Conservation (phyloP, 768 basidiomycete species). For the Leccinellum luteum region DNA sequence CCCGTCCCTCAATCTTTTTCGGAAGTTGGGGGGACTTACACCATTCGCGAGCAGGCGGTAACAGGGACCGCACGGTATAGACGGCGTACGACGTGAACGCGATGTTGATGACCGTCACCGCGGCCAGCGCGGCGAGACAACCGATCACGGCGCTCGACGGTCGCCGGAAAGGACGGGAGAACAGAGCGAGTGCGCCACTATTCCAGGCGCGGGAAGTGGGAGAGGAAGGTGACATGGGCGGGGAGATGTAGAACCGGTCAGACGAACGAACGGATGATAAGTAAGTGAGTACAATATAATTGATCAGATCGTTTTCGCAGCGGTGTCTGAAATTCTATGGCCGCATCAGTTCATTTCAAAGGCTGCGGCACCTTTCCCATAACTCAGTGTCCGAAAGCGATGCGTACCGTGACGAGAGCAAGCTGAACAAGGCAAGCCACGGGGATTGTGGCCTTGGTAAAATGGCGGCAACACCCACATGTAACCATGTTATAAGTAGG, state of each 20-base stretch:
- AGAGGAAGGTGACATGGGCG: not conserved
- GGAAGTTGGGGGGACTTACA: conserved; percentile 17
- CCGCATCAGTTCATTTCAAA: not conserved
- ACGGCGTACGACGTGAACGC: conserved; percentile 19
- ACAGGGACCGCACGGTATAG: conserved; percentile 7
- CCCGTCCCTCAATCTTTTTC: not conserved
- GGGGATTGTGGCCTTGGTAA: not conserved
- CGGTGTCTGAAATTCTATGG: not conserved
- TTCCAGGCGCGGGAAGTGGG: not conserved
- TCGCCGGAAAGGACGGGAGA: not conserved
- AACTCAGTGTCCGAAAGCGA: not conserved
- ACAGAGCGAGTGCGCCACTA: not conserved
- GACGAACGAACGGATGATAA: not conserved
- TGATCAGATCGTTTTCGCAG: not conserved
- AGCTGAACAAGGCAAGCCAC: not conserved
- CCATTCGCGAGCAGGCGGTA: conserved; percentile 22
- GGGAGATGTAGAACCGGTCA: not conserved
- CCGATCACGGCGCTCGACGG: not conserved
- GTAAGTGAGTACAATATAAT: not conserved
- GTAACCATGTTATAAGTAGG: not conserved
- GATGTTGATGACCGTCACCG: conserved; percentile 25
- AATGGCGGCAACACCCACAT: not conserved
- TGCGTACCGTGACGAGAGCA: not conserved
- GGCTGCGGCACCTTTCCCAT: not conserved
- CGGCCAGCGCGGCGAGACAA: conserved; percentile 20